A percentile compares a stretch with the other conserved stretches of the same genome.
These are phyloP conservation scores for Aegle marmelos DNA, from an alignment of 345 rosid genomes.

Conservation along the genomic window DNA sequence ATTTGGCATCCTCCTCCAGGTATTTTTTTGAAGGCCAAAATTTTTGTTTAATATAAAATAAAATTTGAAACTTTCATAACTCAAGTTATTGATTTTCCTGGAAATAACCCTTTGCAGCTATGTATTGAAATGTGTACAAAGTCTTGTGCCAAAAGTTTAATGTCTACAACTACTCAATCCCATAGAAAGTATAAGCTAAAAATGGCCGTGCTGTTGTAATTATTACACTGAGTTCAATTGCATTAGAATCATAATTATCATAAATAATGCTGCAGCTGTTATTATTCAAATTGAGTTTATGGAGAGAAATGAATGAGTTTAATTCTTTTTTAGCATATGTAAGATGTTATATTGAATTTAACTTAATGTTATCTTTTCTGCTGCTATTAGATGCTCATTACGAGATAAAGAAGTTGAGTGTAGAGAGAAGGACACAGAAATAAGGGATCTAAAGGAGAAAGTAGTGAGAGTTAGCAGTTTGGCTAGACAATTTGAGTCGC, in stretches of 20 bases:
- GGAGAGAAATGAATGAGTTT: background rate
- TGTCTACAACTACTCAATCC: background rate
- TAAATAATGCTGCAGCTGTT: background rate
- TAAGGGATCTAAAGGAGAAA: conserved; percentile 71
- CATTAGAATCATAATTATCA: background rate
- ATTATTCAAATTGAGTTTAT: background rate
- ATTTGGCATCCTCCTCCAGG: conserved; percentile 88
- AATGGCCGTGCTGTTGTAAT: background rate
- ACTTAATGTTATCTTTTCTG: background rate
- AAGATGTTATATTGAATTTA: background rate
- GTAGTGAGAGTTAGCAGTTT: conserved; percentile 55
- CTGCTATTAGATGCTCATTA: conserved; percentile 59
- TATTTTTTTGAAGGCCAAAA: conserved; percentile 11
- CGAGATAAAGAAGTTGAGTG: conserved; percentile 80
- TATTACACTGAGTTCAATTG: background rate
- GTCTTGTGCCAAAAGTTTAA: background rate
- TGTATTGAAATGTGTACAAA: background rate
- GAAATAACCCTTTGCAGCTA: background rate
- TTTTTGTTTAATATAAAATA: background rate
- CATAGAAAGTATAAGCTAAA: background rate
- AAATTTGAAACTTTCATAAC: background rate
- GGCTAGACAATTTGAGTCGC: conserved; percentile 58
- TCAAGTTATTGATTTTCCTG: background rate
- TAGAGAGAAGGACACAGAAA: conserved; percentile 68
- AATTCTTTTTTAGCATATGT: background rate